Percentiles rank a stretch among this genome's conserved stretches.
phyloP scores from a whole-genome alignment of 192 early-diverging fungal genomes.

The Bifiguratus adelaidae region DNA sequence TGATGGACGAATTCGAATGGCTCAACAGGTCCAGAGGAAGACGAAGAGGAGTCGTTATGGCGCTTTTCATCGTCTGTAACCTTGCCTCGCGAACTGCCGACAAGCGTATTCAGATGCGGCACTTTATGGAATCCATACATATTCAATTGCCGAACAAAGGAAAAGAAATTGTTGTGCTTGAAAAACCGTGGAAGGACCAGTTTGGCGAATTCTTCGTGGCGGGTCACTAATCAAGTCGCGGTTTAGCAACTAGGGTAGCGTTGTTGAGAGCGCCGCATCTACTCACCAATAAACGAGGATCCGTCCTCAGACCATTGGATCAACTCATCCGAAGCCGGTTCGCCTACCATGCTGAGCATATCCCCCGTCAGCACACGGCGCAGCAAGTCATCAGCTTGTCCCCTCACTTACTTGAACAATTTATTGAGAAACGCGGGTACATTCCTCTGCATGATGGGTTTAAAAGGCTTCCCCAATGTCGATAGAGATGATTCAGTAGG shows the following conservation, averaged over 20 bases:
- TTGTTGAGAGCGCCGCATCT: no score
- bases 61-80: no score
- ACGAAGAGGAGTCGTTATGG: constrained; percentile 54
- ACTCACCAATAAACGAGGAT: constrained; percentile 78
- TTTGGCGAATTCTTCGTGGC: constrained; percentile 63
- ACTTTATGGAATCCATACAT: constrained; percentile 99
- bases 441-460: no score
- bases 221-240: constrained; percentile 23
- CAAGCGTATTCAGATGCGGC: constrained; percentile 85
- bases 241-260: not conserved
- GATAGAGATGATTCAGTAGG: no score
- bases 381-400: no score
- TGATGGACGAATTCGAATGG: constrained; percentile 88
- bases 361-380: no score
- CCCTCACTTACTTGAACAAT: constrained; percentile 60
- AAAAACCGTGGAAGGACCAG: constrained; percentile 79
- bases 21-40: no score
- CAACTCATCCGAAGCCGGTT: constrained; percentile 63
- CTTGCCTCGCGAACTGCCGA: constrained; percentile 59
- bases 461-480: no score
- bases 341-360: constrained; percentile 94
- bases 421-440: constrained; percentile 91
- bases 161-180: constrained; percentile 88
- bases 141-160: constrained; percentile 88
- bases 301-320: constrained; percentile 89